Evolutionary conservation across 352 stramenopile genomes (phyloP), one percentile per base, ranked within the genome.

Genomic region (Phytopythium sindhum): DNA sequence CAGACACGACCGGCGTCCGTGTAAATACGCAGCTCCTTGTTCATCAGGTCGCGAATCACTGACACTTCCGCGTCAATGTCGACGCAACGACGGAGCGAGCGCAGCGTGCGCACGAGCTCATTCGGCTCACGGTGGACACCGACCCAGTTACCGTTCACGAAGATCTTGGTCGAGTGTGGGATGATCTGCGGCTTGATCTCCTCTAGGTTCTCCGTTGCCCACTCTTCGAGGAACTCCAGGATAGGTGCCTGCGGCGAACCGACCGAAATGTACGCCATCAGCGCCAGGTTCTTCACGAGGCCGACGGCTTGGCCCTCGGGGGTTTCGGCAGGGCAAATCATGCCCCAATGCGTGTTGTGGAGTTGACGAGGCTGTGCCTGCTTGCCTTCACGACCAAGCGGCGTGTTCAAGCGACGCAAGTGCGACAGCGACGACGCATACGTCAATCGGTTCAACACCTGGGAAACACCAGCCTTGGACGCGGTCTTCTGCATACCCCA

Each of bases 291-390:
- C 84, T 98, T 99, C 44, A 99, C 95, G 19, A 99, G 86, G 61
- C 96, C 95, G 57, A 97, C 88, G 55, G 96, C 95, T 66, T 98
- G 93, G 37, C 96, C 96, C 74, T 99, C 96, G 5, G 96, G 96
- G 8, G 97, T 99, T 72, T 99, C 95, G 37, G 93, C 95, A 0
- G 86, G 88, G 86, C 98, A 99, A 42, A 99, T 98, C 96, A 99
- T 99, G 47, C 98, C 98, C 97, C 97, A 99, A 78, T 99, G 98
- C 60, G 97, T 99, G 77, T 99, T 99, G 84, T 99, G 98, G 31
- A 99, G 80, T 80, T 99, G 97, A 71, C 98, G 96, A 58, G 98
- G 98, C 77, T 99, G 99, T 19, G 98, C 97, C 57, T 99, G 96
- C 73, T 99, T 99, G 68, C 98, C 97, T 74, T 98, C 98, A 66